A percentile compares a stretch with the other conserved stretches of the same genome.
These are phyloP conservation scores for Scleromitrula shiraiana DNA, from an alignment of 2,329 filamentous ascomycete species.

Conservation along the genomic window DNA sequence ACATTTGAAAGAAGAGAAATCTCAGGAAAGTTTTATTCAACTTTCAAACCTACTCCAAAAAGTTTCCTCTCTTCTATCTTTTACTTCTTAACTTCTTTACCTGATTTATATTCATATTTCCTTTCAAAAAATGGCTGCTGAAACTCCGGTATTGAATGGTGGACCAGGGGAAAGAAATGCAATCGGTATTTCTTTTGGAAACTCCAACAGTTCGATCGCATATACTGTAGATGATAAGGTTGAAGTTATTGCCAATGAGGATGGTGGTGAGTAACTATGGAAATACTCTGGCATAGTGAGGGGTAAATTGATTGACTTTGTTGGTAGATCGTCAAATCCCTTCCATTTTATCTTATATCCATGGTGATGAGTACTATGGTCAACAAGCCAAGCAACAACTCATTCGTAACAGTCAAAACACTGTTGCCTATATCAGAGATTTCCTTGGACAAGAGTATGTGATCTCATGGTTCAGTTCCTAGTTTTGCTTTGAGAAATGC, in stretches of 20 bases:
- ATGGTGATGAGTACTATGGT: conserved; percentile 94
- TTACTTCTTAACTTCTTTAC: not conserved
- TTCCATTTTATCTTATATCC: conserved; percentile 85
- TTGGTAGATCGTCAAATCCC: conserved; percentile 86
- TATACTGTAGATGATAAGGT: conserved; percentile 89
- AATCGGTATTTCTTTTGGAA: conserved; percentile 97
- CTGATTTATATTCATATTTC: not conserved
- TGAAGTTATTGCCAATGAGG: conserved; percentile 97
- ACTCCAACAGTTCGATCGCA: conserved; percentile 96
- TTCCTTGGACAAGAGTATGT: conserved; percentile 86
- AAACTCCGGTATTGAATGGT: conserved; percentile 19
- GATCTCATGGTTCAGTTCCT: not conserved
- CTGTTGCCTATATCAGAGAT: conserved; percentile 91
- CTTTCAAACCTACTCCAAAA: too few relatives aligned
- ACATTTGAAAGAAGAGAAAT: conserved; percentile 5
- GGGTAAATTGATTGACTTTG: conserved; percentile 14
- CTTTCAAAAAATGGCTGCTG: conserved; percentile 24
- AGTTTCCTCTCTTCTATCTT: not conserved
- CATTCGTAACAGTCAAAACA: conserved; percentile 86
- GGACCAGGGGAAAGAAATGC: conserved; percentile 49
- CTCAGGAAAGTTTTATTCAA: too few relatives aligned
- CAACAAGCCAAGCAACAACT: conserved; percentile 92
- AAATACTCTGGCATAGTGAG: too few relatives aligned
- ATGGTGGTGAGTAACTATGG: conserved; percentile 62
- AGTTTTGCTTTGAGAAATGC: conserved; percentile 9